phyloP scores from a whole-genome alignment of 306 rosid genomes.

The Urtica urens region DNA sequence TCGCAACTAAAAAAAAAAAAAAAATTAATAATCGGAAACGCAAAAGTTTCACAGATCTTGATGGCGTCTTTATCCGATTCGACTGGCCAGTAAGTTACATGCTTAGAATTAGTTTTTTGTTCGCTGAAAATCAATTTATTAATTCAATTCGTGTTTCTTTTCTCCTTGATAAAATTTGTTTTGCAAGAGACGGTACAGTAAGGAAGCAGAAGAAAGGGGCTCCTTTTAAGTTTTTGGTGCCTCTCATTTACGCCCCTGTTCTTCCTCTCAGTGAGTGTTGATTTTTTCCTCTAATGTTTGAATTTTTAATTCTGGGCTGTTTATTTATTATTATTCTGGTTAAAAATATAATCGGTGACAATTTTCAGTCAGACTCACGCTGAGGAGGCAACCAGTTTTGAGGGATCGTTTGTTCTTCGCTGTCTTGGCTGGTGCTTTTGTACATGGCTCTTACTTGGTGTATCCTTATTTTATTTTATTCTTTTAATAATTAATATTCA shows the following conservation, averaged over 20 bases:
- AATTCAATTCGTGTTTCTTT: neutral
- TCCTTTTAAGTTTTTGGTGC: slow-evolving; percentile 69
- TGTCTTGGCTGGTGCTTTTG: slow-evolving; percentile 78
- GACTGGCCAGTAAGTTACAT: slow-evolving; percentile 33
- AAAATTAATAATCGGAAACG: too few relatives aligned
- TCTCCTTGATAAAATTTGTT: neutral
- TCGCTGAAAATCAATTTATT: too few relatives aligned
- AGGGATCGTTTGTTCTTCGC: slow-evolving; percentile 81
- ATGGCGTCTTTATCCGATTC: slow-evolving; percentile 56
- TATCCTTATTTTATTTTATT: slow-evolving; percentile 47
- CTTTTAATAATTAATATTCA: too few relatives aligned
- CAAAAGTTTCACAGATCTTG: too few relatives aligned
- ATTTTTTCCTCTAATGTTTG: neutral
- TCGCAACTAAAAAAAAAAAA: too few relatives aligned
- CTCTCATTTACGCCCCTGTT: slow-evolving; percentile 83
- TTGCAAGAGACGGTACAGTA: slow-evolving; percentile 37
- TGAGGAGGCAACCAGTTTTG: slow-evolving; percentile 68
- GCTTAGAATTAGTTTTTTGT: too few relatives aligned
- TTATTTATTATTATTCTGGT: neutral
- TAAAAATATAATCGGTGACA: slow-evolving; percentile 3
- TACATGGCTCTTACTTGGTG: slow-evolving; percentile 80
- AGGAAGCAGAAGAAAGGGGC: slow-evolving; percentile 48
- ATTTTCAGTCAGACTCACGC: slow-evolving; percentile 59
- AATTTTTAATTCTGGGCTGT: neutral
- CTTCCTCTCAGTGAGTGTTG: slow-evolving; percentile 73